A percentile compares a stretch with the other conserved stretches of the same genome.
Conservation (phyloP, 2,329 filamentous ascomycete genomes). For the Stromatinia cepivora region DNA sequence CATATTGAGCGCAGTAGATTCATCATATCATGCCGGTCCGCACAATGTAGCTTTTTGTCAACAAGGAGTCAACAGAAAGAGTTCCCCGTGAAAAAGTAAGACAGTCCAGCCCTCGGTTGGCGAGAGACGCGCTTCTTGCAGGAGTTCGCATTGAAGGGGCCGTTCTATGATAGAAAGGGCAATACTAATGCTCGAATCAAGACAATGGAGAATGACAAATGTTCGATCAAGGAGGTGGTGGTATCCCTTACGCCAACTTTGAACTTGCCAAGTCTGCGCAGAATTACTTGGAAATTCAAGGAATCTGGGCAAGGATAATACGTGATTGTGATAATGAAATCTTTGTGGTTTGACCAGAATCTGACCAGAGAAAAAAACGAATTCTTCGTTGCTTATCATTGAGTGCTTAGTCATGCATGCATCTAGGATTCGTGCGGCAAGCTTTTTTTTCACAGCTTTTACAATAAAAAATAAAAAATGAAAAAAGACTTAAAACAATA, state of each 20-base stretch:
- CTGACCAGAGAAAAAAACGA: background rate
- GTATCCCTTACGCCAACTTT: slow-evolving; percentile 14
- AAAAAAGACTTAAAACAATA: background rate
- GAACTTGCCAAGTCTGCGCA: background rate
- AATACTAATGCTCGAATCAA: background rate
- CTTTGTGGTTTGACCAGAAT: background rate
- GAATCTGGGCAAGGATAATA: background rate
- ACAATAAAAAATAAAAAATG: background rate
- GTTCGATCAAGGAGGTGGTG: slow-evolving; percentile 19
- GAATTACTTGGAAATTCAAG: background rate
- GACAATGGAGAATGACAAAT: slow-evolving; percentile 12
- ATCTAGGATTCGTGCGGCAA: background rate
- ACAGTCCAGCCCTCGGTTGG: background rate
- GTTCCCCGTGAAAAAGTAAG: slow-evolving; percentile 7
- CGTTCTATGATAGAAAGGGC: background rate
- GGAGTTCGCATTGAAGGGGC: slow-evolving; percentile 8
- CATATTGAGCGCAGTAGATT: slow-evolving; percentile 5
- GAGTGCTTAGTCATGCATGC: slow-evolving; percentile 11
- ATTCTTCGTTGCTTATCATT: background rate
- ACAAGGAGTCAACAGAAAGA: slow-evolving; percentile 3
- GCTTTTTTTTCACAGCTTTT: background rate
- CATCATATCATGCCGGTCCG: background rate
- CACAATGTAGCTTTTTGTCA: background rate
- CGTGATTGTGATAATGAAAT: background rate
- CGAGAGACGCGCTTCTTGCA: background rate